A percentile compares a stretch with the other conserved stretches of the same genome.
phyloP scores from a whole-genome alignment of 2,329 filamentous ascomycete genomes.

The Laburnicola sp. region DNA sequence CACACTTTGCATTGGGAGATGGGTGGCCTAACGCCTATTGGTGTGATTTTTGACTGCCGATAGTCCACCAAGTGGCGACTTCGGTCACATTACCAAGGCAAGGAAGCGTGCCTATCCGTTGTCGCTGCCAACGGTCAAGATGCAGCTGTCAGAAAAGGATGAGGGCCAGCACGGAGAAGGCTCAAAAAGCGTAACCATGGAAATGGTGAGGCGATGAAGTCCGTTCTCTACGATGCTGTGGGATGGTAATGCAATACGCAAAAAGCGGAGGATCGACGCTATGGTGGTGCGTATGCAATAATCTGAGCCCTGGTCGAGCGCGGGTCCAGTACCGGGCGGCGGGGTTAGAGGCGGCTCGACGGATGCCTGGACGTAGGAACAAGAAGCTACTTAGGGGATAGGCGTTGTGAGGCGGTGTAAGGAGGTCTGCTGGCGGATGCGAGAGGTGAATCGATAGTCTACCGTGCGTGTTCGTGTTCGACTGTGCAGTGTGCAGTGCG shows the following conservation, averaged over 20 bases:
- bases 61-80: no score
- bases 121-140: neutral
- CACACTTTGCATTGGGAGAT: neutral
- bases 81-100: no score
- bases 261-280: constrained; percentile 1
- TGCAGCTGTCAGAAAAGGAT: neutral
- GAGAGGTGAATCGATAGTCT: neutral
- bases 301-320: neutral
- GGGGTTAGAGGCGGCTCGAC: neutral
- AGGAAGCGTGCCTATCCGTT: neutral
- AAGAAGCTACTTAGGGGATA: neutral
- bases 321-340: neutral
- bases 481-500: no score
- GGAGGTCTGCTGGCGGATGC: neutral
- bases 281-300: neutral
- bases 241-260: neutral
- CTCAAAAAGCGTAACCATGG: no score
- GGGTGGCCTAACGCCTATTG: neutral
- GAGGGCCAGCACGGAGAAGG: neutral
- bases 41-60: no score
- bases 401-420: neutral
- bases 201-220: no score
- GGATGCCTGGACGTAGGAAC: neutral
- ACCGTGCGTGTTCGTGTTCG: no score
- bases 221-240: neutral